Evolutionary conservation across 2,329 filamentous ascomycete species (phyloP).

Genomic region (Cercospora beticola): DNA sequence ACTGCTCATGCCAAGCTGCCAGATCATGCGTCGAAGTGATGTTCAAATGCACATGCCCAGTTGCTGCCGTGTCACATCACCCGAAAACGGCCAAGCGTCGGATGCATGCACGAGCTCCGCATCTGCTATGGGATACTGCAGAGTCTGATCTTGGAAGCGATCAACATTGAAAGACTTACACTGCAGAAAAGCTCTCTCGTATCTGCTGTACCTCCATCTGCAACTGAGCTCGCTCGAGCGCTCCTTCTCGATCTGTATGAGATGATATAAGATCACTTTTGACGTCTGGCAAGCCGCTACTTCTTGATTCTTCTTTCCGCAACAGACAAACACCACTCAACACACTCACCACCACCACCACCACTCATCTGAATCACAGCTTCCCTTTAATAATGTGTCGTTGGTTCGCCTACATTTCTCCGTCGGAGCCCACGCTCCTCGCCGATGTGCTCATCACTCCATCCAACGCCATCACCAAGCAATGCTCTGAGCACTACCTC

Average conservation of each 20-base stretch:
- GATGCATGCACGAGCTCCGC: neutral
- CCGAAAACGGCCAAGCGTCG: neutral
- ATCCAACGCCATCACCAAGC: constrained; percentile 42
- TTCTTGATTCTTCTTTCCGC: neutral
- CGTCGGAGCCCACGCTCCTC: constrained; percentile 53
- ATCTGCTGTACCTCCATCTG: neutral
- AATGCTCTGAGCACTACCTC: constrained; percentile 50
- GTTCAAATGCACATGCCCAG: neutral
- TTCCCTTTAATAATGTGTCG: constrained; percentile 33
- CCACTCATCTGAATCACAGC: neutral
- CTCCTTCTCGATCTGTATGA: neutral
- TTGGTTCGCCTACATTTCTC: constrained; percentile 57
- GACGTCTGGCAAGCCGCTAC: neutral
- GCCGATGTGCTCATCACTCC: constrained; percentile 54
- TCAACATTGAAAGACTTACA: neutral
- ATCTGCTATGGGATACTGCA: neutral
- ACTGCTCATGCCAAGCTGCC: neutral
- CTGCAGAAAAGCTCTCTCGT: neutral
- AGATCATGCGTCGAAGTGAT: neutral
- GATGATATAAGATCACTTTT: neutral
- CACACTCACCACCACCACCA: neutral
- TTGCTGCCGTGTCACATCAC: neutral
- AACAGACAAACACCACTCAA: neutral
- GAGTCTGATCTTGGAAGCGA: neutral
- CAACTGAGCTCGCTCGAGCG: neutral